Conservation (phyloP, 2,329 filamentous ascomycete species). For the Macrophomina phaseolina region DNA sequence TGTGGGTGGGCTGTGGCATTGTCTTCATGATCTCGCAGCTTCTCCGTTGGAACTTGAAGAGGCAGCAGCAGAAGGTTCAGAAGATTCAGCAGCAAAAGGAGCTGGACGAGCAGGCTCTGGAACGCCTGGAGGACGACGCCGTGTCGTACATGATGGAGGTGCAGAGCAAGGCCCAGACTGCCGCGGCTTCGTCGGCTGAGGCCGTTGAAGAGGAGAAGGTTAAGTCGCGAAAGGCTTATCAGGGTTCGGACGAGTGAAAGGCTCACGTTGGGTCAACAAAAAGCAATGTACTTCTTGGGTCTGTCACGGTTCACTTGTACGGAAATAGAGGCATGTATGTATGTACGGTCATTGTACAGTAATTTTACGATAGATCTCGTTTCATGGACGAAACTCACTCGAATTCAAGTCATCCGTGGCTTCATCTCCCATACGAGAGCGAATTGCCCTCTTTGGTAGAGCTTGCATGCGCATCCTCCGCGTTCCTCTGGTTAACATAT, state of each 20-base stretch:
- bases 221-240: conserved; percentile 2
- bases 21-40: background rate
- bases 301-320: background rate
- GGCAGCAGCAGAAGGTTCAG: conserved; percentile 23
- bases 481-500: too few species aligned
- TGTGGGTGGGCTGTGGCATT: conserved; percentile 15
- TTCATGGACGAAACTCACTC: conserved; percentile 12
- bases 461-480: too few species aligned
- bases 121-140: conserved; percentile 24
- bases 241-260: conserved; percentile 14
- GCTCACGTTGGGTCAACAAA: background rate
- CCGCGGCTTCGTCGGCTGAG: background rate
- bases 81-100: conserved; percentile 27
- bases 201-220: background rate
- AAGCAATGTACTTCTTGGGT: background rate
- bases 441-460: too few species aligned
- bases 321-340: background rate
- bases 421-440: background rate
- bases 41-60: conserved; percentile 15
- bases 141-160: conserved; percentile 20
- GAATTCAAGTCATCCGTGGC: background rate
- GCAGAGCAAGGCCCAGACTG: conserved; percentile 11
- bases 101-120: conserved; percentile 26
- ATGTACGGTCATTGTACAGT: background rate
- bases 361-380: conserved; percentile 10